Base-by-base conservation (phyloP, 1,139 yeast genomes). In the Entelexis sorbosivorans region DNA sequence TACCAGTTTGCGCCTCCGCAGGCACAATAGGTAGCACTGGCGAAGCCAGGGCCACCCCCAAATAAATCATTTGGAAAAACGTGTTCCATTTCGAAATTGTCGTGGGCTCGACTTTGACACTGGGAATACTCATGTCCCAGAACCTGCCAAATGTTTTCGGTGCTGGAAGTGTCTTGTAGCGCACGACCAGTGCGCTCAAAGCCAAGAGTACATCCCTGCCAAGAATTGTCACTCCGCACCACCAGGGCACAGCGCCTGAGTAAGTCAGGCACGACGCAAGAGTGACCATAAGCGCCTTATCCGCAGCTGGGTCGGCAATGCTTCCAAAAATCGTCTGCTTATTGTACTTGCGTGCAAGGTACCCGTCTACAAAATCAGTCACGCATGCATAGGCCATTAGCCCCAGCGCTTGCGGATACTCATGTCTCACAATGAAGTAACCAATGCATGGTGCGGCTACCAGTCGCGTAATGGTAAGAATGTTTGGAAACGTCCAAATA, bases 291-390 rank as follows among this genome's bases (percentile, higher is more conserved):
- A 93, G 71, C 24, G 85, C 71, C 66, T 93, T 93, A 64, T 93
- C 99, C 0, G 98, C 99, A 71, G 88, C 74, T 0, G 99, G 98
- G 63, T 93, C 99, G 40, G 93, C 71, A 20, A 93, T 82, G 0
- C 96, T 83, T 0, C 99, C 99, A 5, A 89, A 76, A 2, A 85
- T 81, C 0, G 95, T 81, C 61, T 79, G 78, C 75, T 83, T 72
- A 52, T 87, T 80, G 71, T 69, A 89, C 55, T 68, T 75, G 50
- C 99, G 73, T 10, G 99, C 98, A 58, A 93, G 78, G 62, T 69
- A 85, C 0, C 99, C 98, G 65, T 93, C 99, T 24, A 89, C 68
- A 59, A 85, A 81, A 65, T 93, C 99, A 0, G 98, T 89, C 11
- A 88, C 65, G 59, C 96, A 85, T 0, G 96, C 88, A 61, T 86